Evolutionary conservation across 2,329 filamentous ascomycete genomes (phyloP), one percentile per base, ranked within the genome.

Genomic region (Penicillium palitans): DNA sequence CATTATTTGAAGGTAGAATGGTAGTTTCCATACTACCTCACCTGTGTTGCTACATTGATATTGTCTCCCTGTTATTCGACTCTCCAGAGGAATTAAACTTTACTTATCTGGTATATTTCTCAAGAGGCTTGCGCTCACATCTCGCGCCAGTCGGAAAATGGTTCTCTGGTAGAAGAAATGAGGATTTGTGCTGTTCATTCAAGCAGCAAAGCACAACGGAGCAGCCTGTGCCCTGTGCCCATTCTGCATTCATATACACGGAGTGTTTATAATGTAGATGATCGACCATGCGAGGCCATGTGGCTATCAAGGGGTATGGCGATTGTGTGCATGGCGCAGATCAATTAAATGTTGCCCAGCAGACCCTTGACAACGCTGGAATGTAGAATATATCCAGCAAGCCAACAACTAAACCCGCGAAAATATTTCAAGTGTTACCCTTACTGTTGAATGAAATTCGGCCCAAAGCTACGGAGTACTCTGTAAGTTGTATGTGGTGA

Each of bases 261-360:
- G 31, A 2, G 13, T 46, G 19, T 31, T 9, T 8, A 40, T 12
- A 10, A 33, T 52, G 19, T 10, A 50, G 29, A 31, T 37, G 44
- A 63, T 61, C 29, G 10, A 46, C 48, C 55, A 59, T 12, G 31
- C 25, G 27, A 48, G 45, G 47, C 55, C 58, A 63, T 56, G 56
- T 61, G 55, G 55, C 21, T 21, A 40, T 45, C n/a, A 25, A 39
- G 31, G 51, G 47, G 24, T 19, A 41, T 49, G 35, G 13, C 37
- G 21, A 55, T 50, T 49, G 13, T 35, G 25, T 53, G 51, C 40
- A 44, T 52, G 37, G 44, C 2, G 15, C 37, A 52, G 15, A n/a
- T 41, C 40, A 59, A 58, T 58, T 12, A 15, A 24, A 63, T 58
- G 48, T 52, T 25, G 24, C 52, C 17, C 54, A 59, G 51, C 19